These are phyloP conservation scores for Aplosporella prunicola DNA, from an alignment of 2,329 filamentous ascomycete species.

Conservation along the genomic window DNA sequence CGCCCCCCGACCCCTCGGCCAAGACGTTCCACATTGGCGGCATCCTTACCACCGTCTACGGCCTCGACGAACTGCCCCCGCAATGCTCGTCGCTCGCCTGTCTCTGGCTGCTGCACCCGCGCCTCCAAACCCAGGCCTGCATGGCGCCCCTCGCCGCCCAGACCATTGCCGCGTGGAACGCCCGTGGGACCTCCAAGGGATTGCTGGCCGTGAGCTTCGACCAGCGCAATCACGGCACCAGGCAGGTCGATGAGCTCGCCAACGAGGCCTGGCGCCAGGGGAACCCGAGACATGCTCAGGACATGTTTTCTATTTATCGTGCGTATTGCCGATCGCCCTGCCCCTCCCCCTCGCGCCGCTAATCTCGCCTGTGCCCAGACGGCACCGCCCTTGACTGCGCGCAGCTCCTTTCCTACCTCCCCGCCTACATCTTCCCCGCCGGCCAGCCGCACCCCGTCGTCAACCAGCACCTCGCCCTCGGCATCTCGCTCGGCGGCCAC, in stretches of 20 bases:
- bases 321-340: conserved; percentile 26
- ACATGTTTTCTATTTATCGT: conserved; percentile 77
- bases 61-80: conserved; percentile 60
- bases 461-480: conserved; percentile 62
- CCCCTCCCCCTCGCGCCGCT: conserved; percentile 9
- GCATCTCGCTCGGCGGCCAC: conserved; percentile 81
- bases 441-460: conserved; percentile 58
- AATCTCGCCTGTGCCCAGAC: conserved; percentile 27
- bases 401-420: conserved; percentile 65
- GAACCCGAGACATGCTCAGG: conserved; percentile 73
- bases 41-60: conserved; percentile 70
- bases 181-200: conserved; percentile 37
- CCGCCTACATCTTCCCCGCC: conserved; percentile 60
- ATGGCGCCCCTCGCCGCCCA: conserved; percentile 70
- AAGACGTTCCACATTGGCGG: conserved; percentile 65
- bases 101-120: conserved; percentile 86
- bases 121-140: conserved; percentile 57
- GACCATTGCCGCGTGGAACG: conserved; percentile 60
- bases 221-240: conserved; percentile 81
- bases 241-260: conserved; percentile 55
- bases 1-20: conserved; percentile 45
- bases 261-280: conserved; percentile 74
- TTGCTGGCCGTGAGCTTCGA: conserved; percentile 81
- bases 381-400: conserved; percentile 67
- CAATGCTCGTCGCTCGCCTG: conserved; percentile 53